Base-by-base conservation (phyloP, 306 rosid genomes). In the Cucumis hystrix region DNA sequence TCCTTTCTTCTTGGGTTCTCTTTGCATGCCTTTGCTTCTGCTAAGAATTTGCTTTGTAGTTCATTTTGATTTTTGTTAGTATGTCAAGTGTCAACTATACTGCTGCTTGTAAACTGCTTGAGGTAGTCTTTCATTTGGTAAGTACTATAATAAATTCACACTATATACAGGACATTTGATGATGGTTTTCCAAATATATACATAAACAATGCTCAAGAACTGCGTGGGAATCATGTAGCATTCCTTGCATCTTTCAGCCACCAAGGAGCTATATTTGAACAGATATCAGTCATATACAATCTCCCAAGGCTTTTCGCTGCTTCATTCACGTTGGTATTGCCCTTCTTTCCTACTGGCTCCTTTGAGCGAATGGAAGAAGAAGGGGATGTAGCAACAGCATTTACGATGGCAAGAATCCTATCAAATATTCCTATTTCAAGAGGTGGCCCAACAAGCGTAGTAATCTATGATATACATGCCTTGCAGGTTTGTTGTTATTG, bases 321-420 rank as follows among this genome's bases (percentile, higher is more conserved):
- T 64, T 94, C 99, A 77, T 95, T 92, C 88, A 87, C 97, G 20
- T 82, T 95, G 82, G 99, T 95, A 4, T 84, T 95, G 90, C 99
- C 99, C 76, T 95, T 95, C 83, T 95, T 95, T 80, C 99, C 99
- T 33, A 95, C 97, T 52, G 99, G 99, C 74, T 92, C 99, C 58
- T 92, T 95, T 83, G 99, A 95, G 84, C 91, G 99, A 15, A 95
- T 95, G 99, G 99, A 95, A 84, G 99, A 95, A 83, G 99, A 95
- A 85, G 99, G 99, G 81, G 99, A 95, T 83, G 99, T 95, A 35
- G 97, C 97, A 40, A 95, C 99, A 80, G 99, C 99, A 18, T 92
- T 92, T 88, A 95, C 99, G 85, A 89, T 95, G 72, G 95, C 99
- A 4, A 87, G 99, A 85, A 90, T 95, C 97, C 84, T 95, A 83